Evolutionary conservation across 2,329 filamentous ascomycete genomes (phyloP).

Genomic region (Achaetomium macrosporum): DNA sequence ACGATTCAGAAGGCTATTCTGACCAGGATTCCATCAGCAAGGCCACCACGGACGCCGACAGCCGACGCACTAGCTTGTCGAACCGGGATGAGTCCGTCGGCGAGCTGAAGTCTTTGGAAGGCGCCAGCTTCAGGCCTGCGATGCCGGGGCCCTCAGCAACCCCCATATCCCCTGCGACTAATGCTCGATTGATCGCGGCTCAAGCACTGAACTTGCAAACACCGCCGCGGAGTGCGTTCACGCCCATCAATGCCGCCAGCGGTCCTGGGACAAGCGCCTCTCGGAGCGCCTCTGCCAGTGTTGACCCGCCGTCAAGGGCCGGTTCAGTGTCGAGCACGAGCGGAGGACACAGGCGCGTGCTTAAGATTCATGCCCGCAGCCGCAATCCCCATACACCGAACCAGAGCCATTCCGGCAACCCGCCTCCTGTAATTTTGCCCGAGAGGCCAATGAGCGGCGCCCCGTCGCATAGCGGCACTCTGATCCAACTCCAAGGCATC

Average conservation of each 20-base stretch:
- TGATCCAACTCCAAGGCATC: not conserved
- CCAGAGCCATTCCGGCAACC: conserved; percentile 1
- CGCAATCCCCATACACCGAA: conserved; percentile 5
- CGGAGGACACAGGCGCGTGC: conserved; percentile 13
- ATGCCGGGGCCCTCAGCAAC: not conserved
- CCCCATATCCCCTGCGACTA: not conserved
- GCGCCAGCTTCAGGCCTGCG: not conserved
- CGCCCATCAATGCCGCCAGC: conserved; percentile 1
- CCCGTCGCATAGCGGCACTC: not conserved
- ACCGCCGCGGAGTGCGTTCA: conserved; percentile 7
- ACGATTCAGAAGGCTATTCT: not conserved
- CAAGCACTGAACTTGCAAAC: conserved; percentile 14
- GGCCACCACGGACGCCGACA: conserved; percentile 8
- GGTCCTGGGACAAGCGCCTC: not conserved
- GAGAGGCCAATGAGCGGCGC: conserved; percentile 4
- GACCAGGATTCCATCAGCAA: conserved; percentile 12
- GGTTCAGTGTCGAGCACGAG: conserved; percentile 6
- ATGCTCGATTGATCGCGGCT: conserved; percentile 15
- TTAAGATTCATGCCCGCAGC: conserved; percentile 20
- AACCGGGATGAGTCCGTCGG: conserved; percentile 5
- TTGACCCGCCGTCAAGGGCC: conserved; percentile 8
- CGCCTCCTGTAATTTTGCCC: conserved; percentile 10
- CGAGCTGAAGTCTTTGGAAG: not conserved
- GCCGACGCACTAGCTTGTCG: conserved; percentile 17
- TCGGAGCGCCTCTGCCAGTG: conserved; percentile 6